Conservation (phyloP, 352 stramenopile genomes). For the Achlya hypogyna region DNA sequence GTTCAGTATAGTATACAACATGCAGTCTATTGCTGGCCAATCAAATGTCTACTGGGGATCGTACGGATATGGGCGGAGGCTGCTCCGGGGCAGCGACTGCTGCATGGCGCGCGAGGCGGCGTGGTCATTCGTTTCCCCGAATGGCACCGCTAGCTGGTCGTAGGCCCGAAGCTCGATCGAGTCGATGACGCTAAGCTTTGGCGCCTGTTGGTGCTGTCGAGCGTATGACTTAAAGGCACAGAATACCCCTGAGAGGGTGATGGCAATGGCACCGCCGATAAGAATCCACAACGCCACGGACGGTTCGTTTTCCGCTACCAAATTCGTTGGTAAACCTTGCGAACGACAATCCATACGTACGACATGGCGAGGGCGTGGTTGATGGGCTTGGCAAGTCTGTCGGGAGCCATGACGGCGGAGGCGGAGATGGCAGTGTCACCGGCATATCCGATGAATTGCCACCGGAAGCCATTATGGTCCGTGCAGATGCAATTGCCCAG, state of each 20-base stretch:
- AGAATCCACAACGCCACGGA: not conserved
- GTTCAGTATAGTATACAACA: conserved; percentile 9
- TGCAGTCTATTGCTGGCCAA: not conserved
- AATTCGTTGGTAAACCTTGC: too few species aligned
- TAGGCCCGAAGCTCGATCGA: not conserved
- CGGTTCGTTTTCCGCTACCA: too few species aligned
- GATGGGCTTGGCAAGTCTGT: too few species aligned
- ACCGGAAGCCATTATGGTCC: too few species aligned
- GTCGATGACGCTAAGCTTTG: not conserved
- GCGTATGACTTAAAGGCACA: not conserved
- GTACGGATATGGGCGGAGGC: too few species aligned
- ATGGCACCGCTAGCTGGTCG: not conserved
- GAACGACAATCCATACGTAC: too few species aligned
- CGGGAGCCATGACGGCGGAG: too few species aligned
- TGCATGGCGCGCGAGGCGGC: not conserved
- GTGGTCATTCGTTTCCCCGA: not conserved
- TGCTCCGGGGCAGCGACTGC: not conserved
- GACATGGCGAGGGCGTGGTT: too few species aligned
- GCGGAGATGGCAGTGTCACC: too few species aligned
- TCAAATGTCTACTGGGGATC: not conserved
- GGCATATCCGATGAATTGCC: too few species aligned
- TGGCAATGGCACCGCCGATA: not conserved
- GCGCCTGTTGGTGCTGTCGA: not conserved
- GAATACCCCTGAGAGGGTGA: not conserved
- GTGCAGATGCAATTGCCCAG: too few species aligned